phyloP scores from a whole-genome alignment of 768 basidiomycete species.

The Glaciozyma antarctica region DNA sequence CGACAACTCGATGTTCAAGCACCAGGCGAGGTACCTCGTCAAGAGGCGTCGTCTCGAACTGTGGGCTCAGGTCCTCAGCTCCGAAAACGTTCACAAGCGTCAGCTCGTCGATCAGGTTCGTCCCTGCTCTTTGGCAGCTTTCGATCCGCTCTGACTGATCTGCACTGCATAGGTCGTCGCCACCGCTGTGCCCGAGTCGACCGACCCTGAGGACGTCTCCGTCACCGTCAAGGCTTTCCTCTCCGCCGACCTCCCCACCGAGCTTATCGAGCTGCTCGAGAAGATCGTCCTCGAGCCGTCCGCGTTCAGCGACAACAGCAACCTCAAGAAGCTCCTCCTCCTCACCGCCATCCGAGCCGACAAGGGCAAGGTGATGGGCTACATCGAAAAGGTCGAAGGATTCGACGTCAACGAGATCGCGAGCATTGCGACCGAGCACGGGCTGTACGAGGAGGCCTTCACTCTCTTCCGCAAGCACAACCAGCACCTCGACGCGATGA shows the following conservation, averaged over 20 bases:
- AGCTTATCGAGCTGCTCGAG: constrained; percentile 92
- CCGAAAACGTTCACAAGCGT: constrained; percentile 84
- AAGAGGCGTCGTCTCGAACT: constrained; percentile 90
- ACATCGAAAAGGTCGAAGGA: constrained; percentile 93
- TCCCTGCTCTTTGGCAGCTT: background rate
- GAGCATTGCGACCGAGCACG: constrained; percentile 90
- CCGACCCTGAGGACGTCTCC: constrained; percentile 97
- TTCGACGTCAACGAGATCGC: constrained; percentile 93
- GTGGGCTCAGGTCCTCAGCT: constrained; percentile 86
- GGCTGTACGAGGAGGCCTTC: constrained; percentile 89
- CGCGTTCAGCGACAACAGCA: constrained; percentile 94
- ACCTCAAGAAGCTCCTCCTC: constrained; percentile 86
- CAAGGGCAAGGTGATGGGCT: constrained; percentile 95
- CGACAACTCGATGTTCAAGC: constrained; percentile 99
- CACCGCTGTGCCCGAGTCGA: constrained; percentile 90
- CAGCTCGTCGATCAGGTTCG: constrained; percentile 82
- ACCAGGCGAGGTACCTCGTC: constrained; percentile 94
- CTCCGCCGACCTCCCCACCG: constrained; percentile 88
- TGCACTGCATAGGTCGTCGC: constrained; percentile 59
- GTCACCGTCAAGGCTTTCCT: constrained; percentile 98
- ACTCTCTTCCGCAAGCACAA: constrained; percentile 97
- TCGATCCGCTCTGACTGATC: constrained; percentile 7
- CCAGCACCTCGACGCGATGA: constrained; percentile 90
- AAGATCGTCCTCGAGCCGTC: constrained; percentile 97
- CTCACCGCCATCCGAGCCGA: constrained; percentile 94